Base-by-base conservation (phyloP, 78 protist genomes). In the Chrysochromulina tobinii region DNA sequence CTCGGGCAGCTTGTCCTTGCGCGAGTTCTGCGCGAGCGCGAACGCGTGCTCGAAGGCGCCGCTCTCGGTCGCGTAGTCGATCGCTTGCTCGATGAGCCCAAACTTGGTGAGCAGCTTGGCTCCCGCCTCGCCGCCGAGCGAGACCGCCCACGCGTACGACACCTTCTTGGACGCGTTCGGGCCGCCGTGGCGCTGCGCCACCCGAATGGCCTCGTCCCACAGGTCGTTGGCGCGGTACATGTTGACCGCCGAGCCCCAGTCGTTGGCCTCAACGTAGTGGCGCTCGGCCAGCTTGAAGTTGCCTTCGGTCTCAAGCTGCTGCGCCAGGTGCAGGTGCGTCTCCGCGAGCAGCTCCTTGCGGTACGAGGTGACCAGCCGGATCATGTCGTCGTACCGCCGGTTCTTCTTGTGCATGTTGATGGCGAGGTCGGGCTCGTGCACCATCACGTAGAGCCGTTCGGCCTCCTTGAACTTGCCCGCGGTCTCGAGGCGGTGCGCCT, bases 131-230 rank as follows among this genome's bases (percentile, higher is more conserved):
- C 96, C 97, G 38, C 96, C 97, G 81, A 92, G 92, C 87, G 89
- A 88, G 61, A 88, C 88, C 59, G 94, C 94, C 92, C 90, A 92
- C 84, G 89, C 90, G 81, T 88, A 92, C 73, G 94, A 91, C 27
- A 88, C 91, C 85, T 96, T 94, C 88, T 73, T 81, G 14, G 93
- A 87, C 21, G 92, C 94, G 81, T 21, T 51, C 25, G 23, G 72
- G 21, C 97, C 97, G 27, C 97, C 97, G 79, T 91, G 93, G 88
- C 1, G 11, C 81, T 92, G 90, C 27, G 97, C 96, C 20, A 95
- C 94, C 61, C 97, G 94, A 89, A 95, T 68, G 25, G 98, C 98
- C 53, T 97, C 97, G 54, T 94, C 96, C 97, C 97, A 96, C 93
- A 88, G 17, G 73, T 93, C 95, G 83, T n/a, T 54, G 21, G 87